Evolutionary conservation across 768 basidiomycete genomes (phyloP), one percentile per base, ranked within the genome.

Genomic region (Russula earlei): DNA sequence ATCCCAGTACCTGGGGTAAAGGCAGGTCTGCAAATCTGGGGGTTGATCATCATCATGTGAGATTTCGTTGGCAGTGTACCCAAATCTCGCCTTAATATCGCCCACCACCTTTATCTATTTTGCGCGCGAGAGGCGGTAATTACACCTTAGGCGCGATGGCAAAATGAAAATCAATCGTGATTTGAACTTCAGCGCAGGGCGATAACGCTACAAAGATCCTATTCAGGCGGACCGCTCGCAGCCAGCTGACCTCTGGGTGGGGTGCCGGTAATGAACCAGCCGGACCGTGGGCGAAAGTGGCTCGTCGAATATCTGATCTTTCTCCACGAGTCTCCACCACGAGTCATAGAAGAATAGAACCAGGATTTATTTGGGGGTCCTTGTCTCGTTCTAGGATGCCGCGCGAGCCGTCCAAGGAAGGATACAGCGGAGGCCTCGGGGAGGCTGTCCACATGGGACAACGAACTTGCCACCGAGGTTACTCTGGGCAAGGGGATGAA

Each of bases 161-260:
- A 36, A 42, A 20, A 37, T 38, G 36, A 50, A 45, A 34, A 33
- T 25, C 40, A 27, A 57, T 37, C 7, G 19, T 47, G 12, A 31
- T 33, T 40, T 46, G 31, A 38, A 11, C 27, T n/a, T 15, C 44
- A 29, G 27, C 46, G 20, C 14, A 41, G 51, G 56, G 56, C 52
- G 56, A 58, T 58, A 58, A 49, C 46, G 56, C 56, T 51, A 53
- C 40, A 41, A 10, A 40, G 33, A 12, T 36, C 46, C 19, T 17
- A 24, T 46, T 46, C 20, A 12, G 41, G 37, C 34, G 22, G 20
- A 9, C 41, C 31, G 9, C 24, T 19, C 29, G 17, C 29, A 19
- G 25, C 45, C 52, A 58, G 52, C 40, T 52, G 56, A 53, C 52
- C 51, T 22, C 25, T 29, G 36, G 40, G 17, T 11, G 42, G 38